Evolutionary conservation across 208 protist genomes (phyloP).

Genomic region (Wallacemonas collosoma): DNA sequence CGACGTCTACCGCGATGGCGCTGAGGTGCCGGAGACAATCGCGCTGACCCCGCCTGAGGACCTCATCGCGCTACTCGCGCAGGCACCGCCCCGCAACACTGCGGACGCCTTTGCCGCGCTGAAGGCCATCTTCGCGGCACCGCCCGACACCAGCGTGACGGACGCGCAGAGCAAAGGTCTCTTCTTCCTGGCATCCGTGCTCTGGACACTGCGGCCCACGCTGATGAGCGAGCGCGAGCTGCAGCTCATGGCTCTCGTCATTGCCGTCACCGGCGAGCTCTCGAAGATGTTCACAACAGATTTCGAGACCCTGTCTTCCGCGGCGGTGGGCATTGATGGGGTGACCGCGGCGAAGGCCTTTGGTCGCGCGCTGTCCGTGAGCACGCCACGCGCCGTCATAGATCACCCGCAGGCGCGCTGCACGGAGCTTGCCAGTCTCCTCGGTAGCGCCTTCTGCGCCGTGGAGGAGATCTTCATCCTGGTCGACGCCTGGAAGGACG

Average conservation of each 20-base stretch:
- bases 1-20: slow-evolving; percentile 2
- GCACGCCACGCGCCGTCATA: background rate
- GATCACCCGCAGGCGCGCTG: background rate
- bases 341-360: background rate
- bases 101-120: background rate
- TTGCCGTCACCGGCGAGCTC: background rate
- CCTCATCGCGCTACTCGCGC: background rate
- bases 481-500: background rate
- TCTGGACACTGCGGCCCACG: slow-evolving; percentile 14
- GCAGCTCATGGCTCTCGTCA: background rate
- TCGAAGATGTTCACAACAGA: background rate
- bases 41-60: background rate
- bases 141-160: background rate
- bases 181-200: slow-evolving; percentile 14
- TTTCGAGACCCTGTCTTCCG: too few species aligned
- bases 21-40: slow-evolving; percentile 1
- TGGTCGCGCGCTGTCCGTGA: background rate
- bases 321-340: background rate
- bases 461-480: slow-evolving; percentile 10
- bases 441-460: slow-evolving; percentile 4
- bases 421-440: slow-evolving; percentile 12
- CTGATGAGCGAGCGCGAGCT: slow-evolving; percentile 1
- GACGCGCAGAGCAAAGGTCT: background rate
- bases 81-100: background rate
- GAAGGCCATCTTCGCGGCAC: slow-evolving; percentile 4